Evolutionary conservation across 768 basidiomycete species (phyloP).

Genomic region (Steccherinum ochraceum): DNA sequence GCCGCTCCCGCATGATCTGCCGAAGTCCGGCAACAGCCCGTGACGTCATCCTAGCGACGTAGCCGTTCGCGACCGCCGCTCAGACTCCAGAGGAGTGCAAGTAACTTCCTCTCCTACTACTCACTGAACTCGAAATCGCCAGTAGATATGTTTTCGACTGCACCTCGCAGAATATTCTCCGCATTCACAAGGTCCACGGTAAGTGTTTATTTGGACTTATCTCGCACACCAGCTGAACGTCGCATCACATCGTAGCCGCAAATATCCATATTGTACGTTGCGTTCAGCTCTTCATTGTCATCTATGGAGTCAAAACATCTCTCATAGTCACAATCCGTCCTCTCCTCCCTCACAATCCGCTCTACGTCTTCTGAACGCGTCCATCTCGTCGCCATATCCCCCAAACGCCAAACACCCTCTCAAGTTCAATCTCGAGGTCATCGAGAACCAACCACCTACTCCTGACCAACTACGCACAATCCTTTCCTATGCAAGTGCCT

Average conservation of each 20-base stretch:
- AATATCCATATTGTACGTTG: slow-evolving; percentile 56
- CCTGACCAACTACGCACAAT: slow-evolving; percentile 65
- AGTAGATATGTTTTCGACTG: no score
- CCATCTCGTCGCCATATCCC: slow-evolving; percentile 60
- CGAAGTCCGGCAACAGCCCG: no score
- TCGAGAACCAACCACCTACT: slow-evolving; percentile 59
- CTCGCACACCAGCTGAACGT: not conserved
- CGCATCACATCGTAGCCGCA: slow-evolving; percentile 35
- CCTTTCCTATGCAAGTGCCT: slow-evolving; percentile 42
- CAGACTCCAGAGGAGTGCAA: no score
- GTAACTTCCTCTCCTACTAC: no score
- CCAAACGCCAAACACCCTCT: slow-evolving; percentile 45
- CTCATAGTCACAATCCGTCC: slow-evolving; percentile 51
- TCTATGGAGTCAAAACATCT: not conserved
- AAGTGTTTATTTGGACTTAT: not conserved
- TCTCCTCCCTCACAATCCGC: slow-evolving; percentile 63
- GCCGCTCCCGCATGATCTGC: no score
- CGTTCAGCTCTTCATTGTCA: not conserved
- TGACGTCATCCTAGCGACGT: no score
- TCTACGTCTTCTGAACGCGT: slow-evolving; percentile 49
- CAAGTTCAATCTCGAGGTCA: slow-evolving; percentile 63
- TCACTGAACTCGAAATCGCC: no score
- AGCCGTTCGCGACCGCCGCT: no score
- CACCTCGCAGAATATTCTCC: not conserved
- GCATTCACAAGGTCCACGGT: not conserved